phyloP scores from a whole-genome alignment of 371 early-diverging fungal genomes.

The Apophysomyces variabilis region DNA sequence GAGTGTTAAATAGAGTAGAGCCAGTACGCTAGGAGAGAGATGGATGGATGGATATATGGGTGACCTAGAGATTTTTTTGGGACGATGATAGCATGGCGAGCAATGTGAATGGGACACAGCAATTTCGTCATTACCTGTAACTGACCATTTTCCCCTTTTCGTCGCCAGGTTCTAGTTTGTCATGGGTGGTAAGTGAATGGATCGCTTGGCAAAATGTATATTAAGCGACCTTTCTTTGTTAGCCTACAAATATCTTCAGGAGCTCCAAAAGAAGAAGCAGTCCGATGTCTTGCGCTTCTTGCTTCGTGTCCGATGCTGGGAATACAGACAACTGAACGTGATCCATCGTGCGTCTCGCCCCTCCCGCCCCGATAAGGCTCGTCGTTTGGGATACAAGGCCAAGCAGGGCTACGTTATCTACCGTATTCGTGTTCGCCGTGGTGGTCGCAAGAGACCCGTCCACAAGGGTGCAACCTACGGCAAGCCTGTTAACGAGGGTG shows the following conservation, averaged over 20 bases:
- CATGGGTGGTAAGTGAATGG: constrained; percentile 17
- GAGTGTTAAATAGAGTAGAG: not conserved
- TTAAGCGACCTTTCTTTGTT: constrained; percentile 19
- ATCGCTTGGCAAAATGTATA: not conserved
- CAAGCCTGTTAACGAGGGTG: constrained; percentile 98
- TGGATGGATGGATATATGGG: constrained; percentile 16
- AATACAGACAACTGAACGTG: constrained; percentile 97
- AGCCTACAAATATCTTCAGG: constrained; percentile 97
- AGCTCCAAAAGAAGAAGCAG: constrained; percentile 99
- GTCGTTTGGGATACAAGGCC: constrained; percentile 99
- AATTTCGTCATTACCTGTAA: not conserved
- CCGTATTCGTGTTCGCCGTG: constrained; percentile 98
- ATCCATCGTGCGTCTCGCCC: constrained; percentile 98
- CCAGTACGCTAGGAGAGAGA: not conserved
- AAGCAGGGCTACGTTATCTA: constrained; percentile 99
- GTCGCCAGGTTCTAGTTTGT: constrained; percentile 13
- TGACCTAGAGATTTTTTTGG: not conserved
- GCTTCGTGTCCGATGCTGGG: constrained; percentile 98
- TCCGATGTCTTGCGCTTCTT: constrained; percentile 99
- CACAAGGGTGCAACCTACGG: constrained; percentile 98
- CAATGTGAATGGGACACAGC: not conserved
- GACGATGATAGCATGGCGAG: not conserved
- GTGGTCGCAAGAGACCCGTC: constrained; percentile 95
- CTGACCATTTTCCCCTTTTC: not conserved
- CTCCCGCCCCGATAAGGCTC: constrained; percentile 99